Evolutionary conservation across 495 filamentous ascomycete genomes (phyloP).

Genomic region (Hamigera avellanea): DNA sequence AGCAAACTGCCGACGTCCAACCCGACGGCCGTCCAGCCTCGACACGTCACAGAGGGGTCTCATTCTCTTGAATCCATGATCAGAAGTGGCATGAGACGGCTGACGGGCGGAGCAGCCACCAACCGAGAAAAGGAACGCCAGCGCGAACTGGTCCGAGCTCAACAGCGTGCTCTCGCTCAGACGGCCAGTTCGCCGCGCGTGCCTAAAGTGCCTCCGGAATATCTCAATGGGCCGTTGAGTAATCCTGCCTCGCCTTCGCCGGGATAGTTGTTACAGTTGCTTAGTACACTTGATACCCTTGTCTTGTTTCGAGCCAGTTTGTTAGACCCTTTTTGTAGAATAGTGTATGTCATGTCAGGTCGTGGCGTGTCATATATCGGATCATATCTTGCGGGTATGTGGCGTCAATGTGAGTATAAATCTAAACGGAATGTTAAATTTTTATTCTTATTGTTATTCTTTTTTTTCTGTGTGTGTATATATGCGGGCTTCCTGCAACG

Average conservation of each 20-base stretch:
- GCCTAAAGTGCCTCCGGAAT: conserved; percentile 51
- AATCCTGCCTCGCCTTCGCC: conserved; percentile 32
- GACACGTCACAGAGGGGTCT: conserved; percentile 36
- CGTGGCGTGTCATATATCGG: no score
- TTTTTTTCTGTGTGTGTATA: no score
- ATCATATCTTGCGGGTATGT: no score
- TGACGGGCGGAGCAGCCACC: conserved; percentile 48
- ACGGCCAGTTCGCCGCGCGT: conserved; percentile 43
- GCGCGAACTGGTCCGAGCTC: conserved; percentile 43
- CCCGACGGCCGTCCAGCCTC: conserved; percentile 29
- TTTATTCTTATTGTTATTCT: no score
- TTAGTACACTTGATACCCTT: no score
- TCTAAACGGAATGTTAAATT: no score
- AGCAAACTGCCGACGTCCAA: conserved; percentile 35
- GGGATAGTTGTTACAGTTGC: conserved; percentile 8
- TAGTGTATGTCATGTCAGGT: no score
- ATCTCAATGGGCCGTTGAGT: conserved; percentile 29
- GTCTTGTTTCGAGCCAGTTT: not conserved
- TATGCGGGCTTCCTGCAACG: no score
- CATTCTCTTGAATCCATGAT: conserved; percentile 62
- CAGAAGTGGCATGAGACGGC: conserved; percentile 51
- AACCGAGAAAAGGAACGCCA: conserved; percentile 47
- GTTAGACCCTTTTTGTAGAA: not conserved
- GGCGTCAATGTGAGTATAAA: no score
- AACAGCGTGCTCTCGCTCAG: conserved; percentile 33